A percentile compares a stretch with the other conserved stretches of the same genome.
These are phyloP conservation scores for Penicillium steckii DNA, from an alignment of 495 filamentous ascomycete species.

Conservation along the genomic window DNA sequence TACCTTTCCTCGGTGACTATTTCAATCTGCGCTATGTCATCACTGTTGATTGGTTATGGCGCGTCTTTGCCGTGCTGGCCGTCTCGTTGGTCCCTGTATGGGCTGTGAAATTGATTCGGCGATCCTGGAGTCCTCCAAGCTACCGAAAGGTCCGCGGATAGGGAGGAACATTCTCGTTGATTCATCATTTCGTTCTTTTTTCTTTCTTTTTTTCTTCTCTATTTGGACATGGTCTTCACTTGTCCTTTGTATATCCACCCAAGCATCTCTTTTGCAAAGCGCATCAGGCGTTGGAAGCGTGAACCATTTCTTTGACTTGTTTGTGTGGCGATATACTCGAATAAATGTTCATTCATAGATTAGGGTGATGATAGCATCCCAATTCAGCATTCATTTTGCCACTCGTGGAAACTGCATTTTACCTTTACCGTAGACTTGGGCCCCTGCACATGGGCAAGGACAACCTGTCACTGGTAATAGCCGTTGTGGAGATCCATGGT, in stretches of 20 bases:
- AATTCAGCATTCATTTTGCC: no score
- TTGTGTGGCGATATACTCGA: background rate
- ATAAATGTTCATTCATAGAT: background rate
- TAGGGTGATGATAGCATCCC: background rate
- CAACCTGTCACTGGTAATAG: no score
- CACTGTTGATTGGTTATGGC: slow-evolving; percentile 83
- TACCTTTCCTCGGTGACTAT: slow-evolving; percentile 87
- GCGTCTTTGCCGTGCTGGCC: slow-evolving; percentile 72
- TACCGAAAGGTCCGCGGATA: slow-evolving; percentile 88
- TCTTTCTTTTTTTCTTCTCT: background rate
- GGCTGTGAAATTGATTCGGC: slow-evolving; percentile 75
- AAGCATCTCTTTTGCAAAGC: slow-evolving; percentile 18
- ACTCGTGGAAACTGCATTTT: no score
- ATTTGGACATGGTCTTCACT: background rate
- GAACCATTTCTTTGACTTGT: slow-evolving; percentile 1
- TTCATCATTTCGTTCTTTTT: slow-evolving; percentile 1
- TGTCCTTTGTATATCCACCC: slow-evolving; percentile 13
- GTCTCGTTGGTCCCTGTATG: slow-evolving; percentile 85
- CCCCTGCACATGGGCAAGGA: no score
- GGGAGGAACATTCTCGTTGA: slow-evolving; percentile 20
- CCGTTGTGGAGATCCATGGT: no score
- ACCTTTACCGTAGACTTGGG: no score
- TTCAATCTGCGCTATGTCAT: slow-evolving; percentile 84
- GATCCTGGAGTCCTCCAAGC: slow-evolving; percentile 86
- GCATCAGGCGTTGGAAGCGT: slow-evolving; percentile 12